Percentiles rank a stretch among this genome's conserved stretches.
Evolutionary conservation across 179 eudicot species (phyloP).

Genomic region (Camellia oleifera): DNA sequence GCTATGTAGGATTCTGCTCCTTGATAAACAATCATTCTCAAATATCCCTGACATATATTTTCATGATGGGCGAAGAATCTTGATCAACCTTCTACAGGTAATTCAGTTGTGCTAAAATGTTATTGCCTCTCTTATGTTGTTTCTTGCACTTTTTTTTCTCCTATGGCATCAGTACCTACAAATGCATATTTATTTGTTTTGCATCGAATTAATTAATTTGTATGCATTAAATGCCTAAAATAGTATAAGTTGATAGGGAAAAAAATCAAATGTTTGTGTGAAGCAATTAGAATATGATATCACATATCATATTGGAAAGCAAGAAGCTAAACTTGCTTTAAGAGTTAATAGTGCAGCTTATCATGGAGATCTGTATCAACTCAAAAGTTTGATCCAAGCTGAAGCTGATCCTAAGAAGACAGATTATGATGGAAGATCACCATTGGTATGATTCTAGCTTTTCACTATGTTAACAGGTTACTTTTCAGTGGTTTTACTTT

Average conservation of each 20-base stretch:
- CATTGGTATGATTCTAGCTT: slow-evolving; percentile 52
- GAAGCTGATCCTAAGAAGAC: slow-evolving; percentile 89
- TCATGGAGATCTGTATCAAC: slow-evolving; percentile 73
- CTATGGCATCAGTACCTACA: not conserved
- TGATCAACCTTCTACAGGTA: slow-evolving; percentile 83
- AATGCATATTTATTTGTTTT: not conserved
- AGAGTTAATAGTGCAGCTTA: slow-evolving; percentile 77
- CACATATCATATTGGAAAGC: slow-evolving; percentile 68
- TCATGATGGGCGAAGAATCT: slow-evolving; percentile 68
- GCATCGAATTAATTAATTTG: not conserved
- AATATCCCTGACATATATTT: slow-evolving; percentile 81
- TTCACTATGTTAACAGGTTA: not conserved
- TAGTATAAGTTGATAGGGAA: slow-evolving; percentile 44
- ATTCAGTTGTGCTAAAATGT: not conserved
- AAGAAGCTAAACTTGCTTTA: slow-evolving; percentile 92
- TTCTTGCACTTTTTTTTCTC: not conserved
- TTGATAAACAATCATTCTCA: slow-evolving; percentile 82
- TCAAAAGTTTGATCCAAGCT: slow-evolving; percentile 60
- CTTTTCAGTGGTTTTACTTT: not conserved
- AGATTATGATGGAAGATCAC: slow-evolving; percentile 91
- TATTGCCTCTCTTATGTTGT: not conserved
- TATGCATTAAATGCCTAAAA: not conserved
- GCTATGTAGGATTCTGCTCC: slow-evolving; percentile 73
- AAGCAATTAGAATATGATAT: slow-evolving; percentile 81
- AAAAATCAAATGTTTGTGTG: slow-evolving; percentile 53